Conservation (phyloP, 2,329 filamentous ascomycete species). For the Trichoderma brevicompactum region DNA sequence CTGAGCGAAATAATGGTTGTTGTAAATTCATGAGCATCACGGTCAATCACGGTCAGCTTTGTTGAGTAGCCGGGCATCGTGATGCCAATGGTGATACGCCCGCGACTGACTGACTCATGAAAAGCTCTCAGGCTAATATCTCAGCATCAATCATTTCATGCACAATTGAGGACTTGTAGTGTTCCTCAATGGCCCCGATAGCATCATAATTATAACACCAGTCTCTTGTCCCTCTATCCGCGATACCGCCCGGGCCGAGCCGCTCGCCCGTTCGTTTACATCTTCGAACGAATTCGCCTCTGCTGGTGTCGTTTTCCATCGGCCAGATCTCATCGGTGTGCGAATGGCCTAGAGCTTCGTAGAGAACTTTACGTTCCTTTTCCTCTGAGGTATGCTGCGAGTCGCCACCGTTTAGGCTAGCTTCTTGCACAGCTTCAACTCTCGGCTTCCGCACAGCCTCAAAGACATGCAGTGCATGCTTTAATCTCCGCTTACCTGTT, state of each 20-base stretch:
- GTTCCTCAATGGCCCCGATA: conserved; percentile 13
- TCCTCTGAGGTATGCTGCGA: conserved; percentile 26
- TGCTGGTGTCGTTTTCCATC: not conserved
- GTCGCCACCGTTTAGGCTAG: conserved; percentile 31
- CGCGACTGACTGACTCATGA: not conserved
- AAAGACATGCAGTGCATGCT: conserved; percentile 26
- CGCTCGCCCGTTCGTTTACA: not conserved
- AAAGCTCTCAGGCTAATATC: not conserved
- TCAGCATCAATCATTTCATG: not conserved
- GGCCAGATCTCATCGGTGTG: conserved; percentile 13
- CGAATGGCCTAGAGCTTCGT: conserved; percentile 27
- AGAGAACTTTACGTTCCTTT: conserved; percentile 17
- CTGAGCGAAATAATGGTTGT: not conserved
- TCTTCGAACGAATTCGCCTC: not conserved
- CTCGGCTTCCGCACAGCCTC: conserved; percentile 29
- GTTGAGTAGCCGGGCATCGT: not conserved
- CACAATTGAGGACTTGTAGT: conserved; percentile 1
- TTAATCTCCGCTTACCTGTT: not conserved
- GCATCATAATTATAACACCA: conserved; percentile 30
- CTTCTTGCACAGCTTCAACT: conserved; percentile 28
- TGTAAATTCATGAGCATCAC: no score
- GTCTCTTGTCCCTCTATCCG: conserved; percentile 23
- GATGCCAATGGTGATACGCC: not conserved
- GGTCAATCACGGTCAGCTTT: not conserved
- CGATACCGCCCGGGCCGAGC: conserved; percentile 18